Base-by-base conservation (phyloP, 78 protist species). In the Pigoraptor vietnamica region DNA sequence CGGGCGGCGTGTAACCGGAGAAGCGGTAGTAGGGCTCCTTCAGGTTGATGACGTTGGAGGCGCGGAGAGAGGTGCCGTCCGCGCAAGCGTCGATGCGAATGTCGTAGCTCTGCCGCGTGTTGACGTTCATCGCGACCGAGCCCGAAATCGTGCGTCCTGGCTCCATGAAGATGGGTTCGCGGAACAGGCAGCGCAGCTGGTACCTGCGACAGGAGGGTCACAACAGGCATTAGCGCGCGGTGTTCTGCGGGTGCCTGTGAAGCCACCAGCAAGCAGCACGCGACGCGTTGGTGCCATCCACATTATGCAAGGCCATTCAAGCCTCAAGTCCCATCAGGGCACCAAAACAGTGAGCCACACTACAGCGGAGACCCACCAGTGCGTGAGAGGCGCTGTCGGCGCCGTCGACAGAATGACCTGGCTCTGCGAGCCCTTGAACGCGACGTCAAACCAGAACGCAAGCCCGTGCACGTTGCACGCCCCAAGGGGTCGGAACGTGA, bases 371-470 rank as follows among this genome's bases (percentile, higher is more conserved):
- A 48, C 67, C 87, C 87, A 81, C 94, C 91, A 88, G 67, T 92
- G 93, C 19, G 93, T 92, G 36, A 36, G 10, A 0, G 90, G 93
- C 14, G 48, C 35, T 9, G 2, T 2, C 21, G 93, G 93, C 33
- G 89, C 1, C 39, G 93, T 92, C 33, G 88, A 37, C 82, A 92
- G 93, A 25, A 1, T 38, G 25, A 48, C 56, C 32, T 0, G 1
- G 23, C 6, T 35, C 6, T 19, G 23, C 33, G 89, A 82, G 55
- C 94, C 94, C 14, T n/a, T 29, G 91, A 92, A 92, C 6, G 35
- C 0, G 2, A 92, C 94, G 82, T 92, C 91, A 82, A 92, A 92
- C 94, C 94, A 92, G n/a, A 24, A 84, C 2, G 94, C 94, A 25
- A 92, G 32, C 48, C 94, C 94, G 89, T 92, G 94, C 40, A 88